These are phyloP conservation scores for Talaromyces rugulosus DNA, from an alignment of 2,329 filamentous ascomycete species.

Conservation along the genomic window DNA sequence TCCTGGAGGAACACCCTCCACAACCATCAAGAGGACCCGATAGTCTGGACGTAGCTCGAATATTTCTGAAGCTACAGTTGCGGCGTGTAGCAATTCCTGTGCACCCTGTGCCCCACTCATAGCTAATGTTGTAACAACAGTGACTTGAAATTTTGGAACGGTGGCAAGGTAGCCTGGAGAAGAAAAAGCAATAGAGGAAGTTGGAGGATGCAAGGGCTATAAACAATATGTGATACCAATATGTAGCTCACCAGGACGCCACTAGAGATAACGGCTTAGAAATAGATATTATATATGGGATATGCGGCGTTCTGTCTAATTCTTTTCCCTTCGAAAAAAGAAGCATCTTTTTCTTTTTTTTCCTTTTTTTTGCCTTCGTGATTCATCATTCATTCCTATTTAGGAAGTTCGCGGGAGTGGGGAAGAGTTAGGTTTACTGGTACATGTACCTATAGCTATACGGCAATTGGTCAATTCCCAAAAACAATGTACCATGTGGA, in stretches of 20 bases:
- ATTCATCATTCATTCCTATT: background rate
- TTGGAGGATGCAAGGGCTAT: background rate
- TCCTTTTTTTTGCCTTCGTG: background rate
- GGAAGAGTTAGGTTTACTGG: background rate
- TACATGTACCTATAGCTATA: too few relatives aligned
- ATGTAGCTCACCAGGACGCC: too few relatives aligned
- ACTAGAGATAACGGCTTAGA: background rate
- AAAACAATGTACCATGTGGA: too few relatives aligned
- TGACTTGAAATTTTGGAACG: background rate
- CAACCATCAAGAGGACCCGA: slow-evolving; percentile 32
- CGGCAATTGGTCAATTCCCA: too few relatives aligned
- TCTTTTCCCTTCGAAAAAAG: background rate
- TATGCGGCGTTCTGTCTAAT: background rate
- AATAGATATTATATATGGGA: background rate
- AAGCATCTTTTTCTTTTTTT: background rate
- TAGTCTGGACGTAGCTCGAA: slow-evolving; percentile 36
- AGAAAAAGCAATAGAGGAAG: background rate
- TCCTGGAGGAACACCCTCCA: slow-evolving; percentile 27
- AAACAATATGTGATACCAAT: background rate
- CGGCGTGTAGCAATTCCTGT: background rate
- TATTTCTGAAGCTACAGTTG: slow-evolving; percentile 19
- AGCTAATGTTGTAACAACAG: too few relatives aligned
- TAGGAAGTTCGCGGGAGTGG: background rate
- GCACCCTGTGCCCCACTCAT: background rate
- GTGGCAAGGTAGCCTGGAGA: background rate